Evolutionary conservation across 805 yeast species (phyloP).

Genomic region (Schwanniomyces occidentalis): DNA sequence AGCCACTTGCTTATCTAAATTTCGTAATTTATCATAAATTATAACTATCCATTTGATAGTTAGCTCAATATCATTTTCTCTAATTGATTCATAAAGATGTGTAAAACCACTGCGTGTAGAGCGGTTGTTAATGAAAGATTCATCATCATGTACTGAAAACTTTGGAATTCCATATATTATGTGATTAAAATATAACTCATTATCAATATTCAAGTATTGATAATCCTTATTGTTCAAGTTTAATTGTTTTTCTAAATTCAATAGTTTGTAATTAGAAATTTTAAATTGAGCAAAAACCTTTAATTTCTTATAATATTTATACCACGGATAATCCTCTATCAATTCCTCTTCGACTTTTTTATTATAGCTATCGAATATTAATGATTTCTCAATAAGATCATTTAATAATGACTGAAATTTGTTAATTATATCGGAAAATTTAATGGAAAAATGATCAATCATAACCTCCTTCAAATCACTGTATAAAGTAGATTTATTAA

Average conservation of each 20-base stretch:
- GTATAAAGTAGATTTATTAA: conserved; percentile 21
- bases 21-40: conserved; percentile 24
- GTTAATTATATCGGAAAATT: conserved; percentile 11
- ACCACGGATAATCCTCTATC: conserved; percentile 77
- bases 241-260: conserved; percentile 36
- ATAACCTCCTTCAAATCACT: conserved; percentile 17
- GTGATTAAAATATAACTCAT: conserved; percentile 16
- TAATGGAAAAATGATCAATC: conserved; percentile 7
- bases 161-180: conserved; percentile 21
- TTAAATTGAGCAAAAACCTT: conserved; percentile 58
- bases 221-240: conserved; percentile 18
- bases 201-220: conserved; percentile 12
- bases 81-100: conserved; percentile 18
- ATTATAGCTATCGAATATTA: conserved; percentile 49
- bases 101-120: conserved; percentile 19
- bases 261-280: conserved; percentile 51
- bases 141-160: conserved; percentile 10
- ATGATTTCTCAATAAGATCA: conserved; percentile 25
- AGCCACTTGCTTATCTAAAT: conserved; percentile 15
- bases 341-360: conserved; percentile 50
- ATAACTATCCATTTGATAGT: conserved; percentile 24
- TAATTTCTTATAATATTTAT: conserved; percentile 58
- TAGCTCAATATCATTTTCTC: conserved; percentile 21
- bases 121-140: conserved; percentile 2
- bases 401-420: conserved; percentile 13